Percentiles rank a stretch among this genome's conserved stretches.
Conservation (phyloP, 768 basidiomycete genomes). For the Panellus pusillus region DNA sequence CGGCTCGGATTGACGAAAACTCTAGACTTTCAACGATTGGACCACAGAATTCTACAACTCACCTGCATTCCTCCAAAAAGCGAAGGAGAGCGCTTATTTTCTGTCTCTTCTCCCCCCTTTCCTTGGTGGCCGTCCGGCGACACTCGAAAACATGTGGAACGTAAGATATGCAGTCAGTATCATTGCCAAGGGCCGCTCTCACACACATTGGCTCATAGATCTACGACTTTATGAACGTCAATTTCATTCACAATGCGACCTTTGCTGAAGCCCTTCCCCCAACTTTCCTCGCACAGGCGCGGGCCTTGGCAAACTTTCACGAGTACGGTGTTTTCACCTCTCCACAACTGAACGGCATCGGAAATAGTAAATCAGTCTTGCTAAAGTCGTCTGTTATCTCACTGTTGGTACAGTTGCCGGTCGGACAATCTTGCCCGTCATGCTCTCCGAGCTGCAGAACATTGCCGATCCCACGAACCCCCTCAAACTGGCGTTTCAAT, state of each 20-base stretch:
- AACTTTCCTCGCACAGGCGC: slow-evolving; percentile 40
- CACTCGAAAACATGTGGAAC: slow-evolving; percentile 39
- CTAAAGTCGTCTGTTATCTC: neutral
- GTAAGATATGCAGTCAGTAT: slow-evolving; percentile 27
- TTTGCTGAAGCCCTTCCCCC: slow-evolving; percentile 38
- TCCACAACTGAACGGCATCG: slow-evolving; percentile 7
- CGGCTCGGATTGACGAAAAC: neutral
- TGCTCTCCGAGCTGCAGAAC: slow-evolving; percentile 40
- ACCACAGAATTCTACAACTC: slow-evolving; percentile 43
- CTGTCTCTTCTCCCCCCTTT: slow-evolving; percentile 38
- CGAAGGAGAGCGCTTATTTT: slow-evolving; percentile 35
- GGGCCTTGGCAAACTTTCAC: slow-evolving; percentile 54
- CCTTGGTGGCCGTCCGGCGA: slow-evolving; percentile 36
- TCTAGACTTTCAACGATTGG: slow-evolving; percentile 34
- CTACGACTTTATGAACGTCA: slow-evolving; percentile 54
- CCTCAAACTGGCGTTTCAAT: slow-evolving; percentile 43
- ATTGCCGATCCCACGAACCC: slow-evolving; percentile 43
- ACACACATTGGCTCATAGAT: slow-evolving; percentile 29
- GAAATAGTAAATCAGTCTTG: neutral
- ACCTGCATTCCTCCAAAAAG: slow-evolving; percentile 34
- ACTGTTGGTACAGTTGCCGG: slow-evolving; percentile 43
- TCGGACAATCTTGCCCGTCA: slow-evolving; percentile 44
- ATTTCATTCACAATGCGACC: slow-evolving; percentile 49
- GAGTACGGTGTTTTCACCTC: slow-evolving; percentile 50
- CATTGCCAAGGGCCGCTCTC: neutral